phyloP scores from a whole-genome alignment of 768 basidiomycete genomes.

The Hydnomerulius pinastri region DNA sequence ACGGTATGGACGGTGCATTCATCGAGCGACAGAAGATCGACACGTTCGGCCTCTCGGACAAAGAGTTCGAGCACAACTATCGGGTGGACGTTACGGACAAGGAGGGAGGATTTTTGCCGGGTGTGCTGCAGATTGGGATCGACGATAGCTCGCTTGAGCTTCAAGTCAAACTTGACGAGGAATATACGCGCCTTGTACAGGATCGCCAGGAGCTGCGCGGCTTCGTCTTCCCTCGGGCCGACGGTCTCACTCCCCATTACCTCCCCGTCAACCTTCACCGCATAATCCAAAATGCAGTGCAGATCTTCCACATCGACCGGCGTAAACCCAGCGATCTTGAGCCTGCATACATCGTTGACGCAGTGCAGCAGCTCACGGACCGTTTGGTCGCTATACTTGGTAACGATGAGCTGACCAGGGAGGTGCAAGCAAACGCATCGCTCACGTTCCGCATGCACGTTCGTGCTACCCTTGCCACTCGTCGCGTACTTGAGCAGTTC shows the following conservation, averaged over 20 bases:
- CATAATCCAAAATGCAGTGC: constrained; percentile 91
- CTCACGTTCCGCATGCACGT: constrained; percentile 93
- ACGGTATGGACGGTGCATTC: constrained; percentile 98
- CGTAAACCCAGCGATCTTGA: constrained; percentile 92
- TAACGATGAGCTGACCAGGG: constrained; percentile 67
- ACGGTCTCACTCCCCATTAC: constrained; percentile 74
- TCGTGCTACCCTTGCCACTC: constrained; percentile 83
- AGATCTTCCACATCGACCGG: constrained; percentile 96
- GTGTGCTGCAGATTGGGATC: constrained; percentile 83
- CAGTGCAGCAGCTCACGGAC: constrained; percentile 70
- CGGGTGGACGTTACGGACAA: constrained; percentile 94
- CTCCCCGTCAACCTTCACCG: constrained; percentile 95
- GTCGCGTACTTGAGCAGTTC: constrained; percentile 84
- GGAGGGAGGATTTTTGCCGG: constrained; percentile 73
- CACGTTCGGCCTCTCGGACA: constrained; percentile 79
- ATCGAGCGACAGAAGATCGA: constrained; percentile 96
- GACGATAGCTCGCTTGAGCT: constrained; percentile 83
- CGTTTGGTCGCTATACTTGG: constrained; percentile 89
- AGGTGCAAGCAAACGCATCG: constrained; percentile 88
- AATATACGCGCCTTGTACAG: constrained; percentile 60
- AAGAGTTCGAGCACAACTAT: constrained; percentile 87
- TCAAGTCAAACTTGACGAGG: constrained; percentile 83
- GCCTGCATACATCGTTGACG: constrained; percentile 82
- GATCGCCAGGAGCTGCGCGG: constrained; percentile 80
- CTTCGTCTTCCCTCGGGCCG: constrained; percentile 80